These are phyloP conservation scores for Fusarium torreyae DNA, from an alignment of 2,329 filamentous ascomycete species.

Conservation along the genomic window DNA sequence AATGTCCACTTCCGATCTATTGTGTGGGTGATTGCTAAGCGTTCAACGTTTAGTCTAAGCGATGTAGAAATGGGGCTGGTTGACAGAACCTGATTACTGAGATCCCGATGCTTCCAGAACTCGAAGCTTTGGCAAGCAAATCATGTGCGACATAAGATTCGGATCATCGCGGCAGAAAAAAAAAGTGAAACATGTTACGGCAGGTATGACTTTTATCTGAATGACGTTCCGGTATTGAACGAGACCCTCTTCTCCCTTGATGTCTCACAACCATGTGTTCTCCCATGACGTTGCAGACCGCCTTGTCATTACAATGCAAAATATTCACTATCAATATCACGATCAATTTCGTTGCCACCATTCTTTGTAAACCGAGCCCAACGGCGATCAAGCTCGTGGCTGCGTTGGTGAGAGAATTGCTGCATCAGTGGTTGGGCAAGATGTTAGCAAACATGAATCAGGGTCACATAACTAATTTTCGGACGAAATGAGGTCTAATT, in stretches of 20 bases:
- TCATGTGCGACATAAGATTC: too few species aligned
- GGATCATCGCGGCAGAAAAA: not conserved
- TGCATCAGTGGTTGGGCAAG: not conserved
- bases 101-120: not conserved
- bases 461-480: not conserved
- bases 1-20: not conserved
- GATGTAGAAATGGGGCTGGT: not conserved
- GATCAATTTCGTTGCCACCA: not conserved
- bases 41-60: not conserved
- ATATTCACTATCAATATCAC: not conserved
- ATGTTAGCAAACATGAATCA: not conserved
- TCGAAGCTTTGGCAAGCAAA: not conserved
- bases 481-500: not conserved
- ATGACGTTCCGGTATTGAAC: constrained; percentile 25
- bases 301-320: constrained; percentile 4
- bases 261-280: constrained; percentile 35
- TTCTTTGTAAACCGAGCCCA: not conserved
- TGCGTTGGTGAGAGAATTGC: too few species aligned
- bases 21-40: not conserved
- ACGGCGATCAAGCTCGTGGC: not conserved
- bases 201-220: constrained; percentile 11
- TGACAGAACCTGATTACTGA: not conserved
- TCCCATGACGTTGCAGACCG: constrained; percentile 30
- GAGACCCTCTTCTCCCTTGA: constrained; percentile 27
- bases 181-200: constrained; percentile 14